Base-by-base conservation (phyloP, 164 flowering plant species). In the Houttuynia cordata region DNA sequence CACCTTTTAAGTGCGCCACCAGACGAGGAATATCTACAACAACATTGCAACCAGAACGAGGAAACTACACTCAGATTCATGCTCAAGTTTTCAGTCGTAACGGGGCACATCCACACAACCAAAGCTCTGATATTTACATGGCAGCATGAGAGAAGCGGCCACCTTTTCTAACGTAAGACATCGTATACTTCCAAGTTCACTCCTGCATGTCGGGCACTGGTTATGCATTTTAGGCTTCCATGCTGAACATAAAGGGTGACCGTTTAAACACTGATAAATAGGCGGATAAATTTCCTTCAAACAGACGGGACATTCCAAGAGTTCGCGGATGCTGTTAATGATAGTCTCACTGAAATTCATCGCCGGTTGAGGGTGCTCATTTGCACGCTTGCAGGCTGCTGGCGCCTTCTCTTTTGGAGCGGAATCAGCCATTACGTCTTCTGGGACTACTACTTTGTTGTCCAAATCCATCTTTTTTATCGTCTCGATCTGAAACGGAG, bases 201-300 rank as follows among this genome's bases (percentile, higher is more conserved):
- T 90, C 69, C 97, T 76, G 71, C 97, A 91, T 54, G 96, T 88
- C 45, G 96, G 97, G 68, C 97, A 91, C 20, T 92, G 78, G 71
- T 91, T 91, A 67, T 88, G 88, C 66, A 91, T 92, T 71, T 86
- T 78, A 1, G 94, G 88, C 72, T 85, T 91, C 84, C 98, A 91
- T n/a, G 81, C 80, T 61, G 96, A 82, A 67, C 98, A 88, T 62
- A 91, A 53, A 49, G 96, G 88, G 73, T 91, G 97, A 59, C 97
- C 97, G 75, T 91, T 91, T 62, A 85, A 81, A 74, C 97, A 91
- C 96, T 91, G 96, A 75, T 88, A 89, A 59, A 89, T 89, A 18
- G 97, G 97, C 70, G 97, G 97, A 68, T 86, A 91, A 94, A 91
- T 91, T 7, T 94, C 96, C 75, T 82, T 88, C 70, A 88, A 77